A percentile compares a stretch with the other conserved stretches of the same genome.
These are phyloP conservation scores for Magnolia kwangsiensis DNA, from an alignment of 164 flowering plant genomes.

Conservation along the genomic window DNA sequence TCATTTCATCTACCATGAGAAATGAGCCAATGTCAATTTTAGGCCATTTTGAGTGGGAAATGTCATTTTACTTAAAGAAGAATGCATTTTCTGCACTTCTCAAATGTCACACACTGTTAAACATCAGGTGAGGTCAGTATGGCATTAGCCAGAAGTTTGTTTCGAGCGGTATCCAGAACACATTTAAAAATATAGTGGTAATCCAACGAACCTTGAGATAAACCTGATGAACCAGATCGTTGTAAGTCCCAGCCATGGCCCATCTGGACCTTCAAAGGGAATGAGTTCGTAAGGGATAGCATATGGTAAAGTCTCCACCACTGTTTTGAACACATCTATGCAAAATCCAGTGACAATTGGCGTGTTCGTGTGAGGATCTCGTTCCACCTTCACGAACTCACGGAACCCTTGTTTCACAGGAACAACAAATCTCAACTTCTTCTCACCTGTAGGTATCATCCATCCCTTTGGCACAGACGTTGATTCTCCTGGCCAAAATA, in stretches of 20 bases:
- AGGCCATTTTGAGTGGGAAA: too few species aligned
- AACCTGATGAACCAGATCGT: conserved; percentile 4
- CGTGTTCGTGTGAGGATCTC: not conserved
- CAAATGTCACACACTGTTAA: too few species aligned
- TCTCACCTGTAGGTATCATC: conserved; percentile 7
- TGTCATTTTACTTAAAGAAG: too few species aligned
- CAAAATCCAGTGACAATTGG: conserved; percentile 3
- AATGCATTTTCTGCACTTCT: too few species aligned
- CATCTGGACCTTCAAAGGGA: not conserved
- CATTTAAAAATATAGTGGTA: not conserved
- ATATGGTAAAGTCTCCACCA: conserved; percentile 7
- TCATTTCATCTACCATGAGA: too few species aligned
- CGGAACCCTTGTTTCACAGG: not conserved
- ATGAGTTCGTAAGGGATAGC: not conserved
- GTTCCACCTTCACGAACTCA: conserved; percentile 1
- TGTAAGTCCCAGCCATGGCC: not conserved
- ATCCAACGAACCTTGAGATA: conserved; percentile 1
- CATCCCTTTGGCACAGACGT: conserved; percentile 9
- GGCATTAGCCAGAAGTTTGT: not conserved
- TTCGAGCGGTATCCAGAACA: not conserved
- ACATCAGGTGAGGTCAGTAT: too few species aligned
- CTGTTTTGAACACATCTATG: conserved; percentile 17
- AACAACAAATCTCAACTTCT: conserved; percentile 5
- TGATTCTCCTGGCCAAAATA: conserved; percentile 17
- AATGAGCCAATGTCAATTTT: too few species aligned